Conservation (phyloP, 2,329 filamentous ascomycete species). For the Exophiala bonariae region DNA sequence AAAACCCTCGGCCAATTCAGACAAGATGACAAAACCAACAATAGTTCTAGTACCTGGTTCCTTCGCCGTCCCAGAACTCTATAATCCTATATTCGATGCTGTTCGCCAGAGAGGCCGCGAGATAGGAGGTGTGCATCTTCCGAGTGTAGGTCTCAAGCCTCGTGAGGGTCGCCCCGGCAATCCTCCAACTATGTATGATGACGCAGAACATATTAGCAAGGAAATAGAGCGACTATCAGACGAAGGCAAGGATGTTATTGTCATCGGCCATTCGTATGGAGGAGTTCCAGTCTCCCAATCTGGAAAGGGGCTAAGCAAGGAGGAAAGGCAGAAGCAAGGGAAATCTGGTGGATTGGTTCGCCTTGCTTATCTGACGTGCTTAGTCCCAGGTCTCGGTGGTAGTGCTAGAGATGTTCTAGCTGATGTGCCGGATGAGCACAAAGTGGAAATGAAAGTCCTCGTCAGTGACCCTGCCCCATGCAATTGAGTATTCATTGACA, state of each 20-base stretch:
- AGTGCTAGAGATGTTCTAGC: not conserved
- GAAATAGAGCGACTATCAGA: constrained; percentile 29
- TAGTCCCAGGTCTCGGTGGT: constrained; percentile 33
- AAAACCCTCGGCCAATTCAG: too few species aligned
- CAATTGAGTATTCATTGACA: not conserved
- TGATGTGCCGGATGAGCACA: constrained; percentile 4
- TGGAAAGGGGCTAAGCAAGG: constrained; percentile 32
- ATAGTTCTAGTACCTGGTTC: not conserved
- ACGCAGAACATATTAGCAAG: constrained; percentile 32
- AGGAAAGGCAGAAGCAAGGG: constrained; percentile 29
- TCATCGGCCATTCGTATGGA: constrained; percentile 39
- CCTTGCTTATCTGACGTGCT: constrained; percentile 35
- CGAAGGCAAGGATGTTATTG: constrained; percentile 35
- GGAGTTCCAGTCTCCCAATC: constrained; percentile 34
- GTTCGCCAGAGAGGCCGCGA: not conserved
- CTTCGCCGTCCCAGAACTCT: not conserved
- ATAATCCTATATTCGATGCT: not conserved
- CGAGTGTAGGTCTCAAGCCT: not conserved
- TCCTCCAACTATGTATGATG: constrained; percentile 31
- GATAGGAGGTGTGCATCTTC: not conserved
- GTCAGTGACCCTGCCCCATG: constrained; percentile 12
- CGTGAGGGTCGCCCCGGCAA: not conserved
- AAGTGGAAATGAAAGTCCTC: constrained; percentile 11
- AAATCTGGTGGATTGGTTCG: constrained; percentile 34
- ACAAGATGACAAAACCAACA: not conserved